phyloP scores from a whole-genome alignment of 2,329 filamentous ascomycete genomes.

The Tolypocladium paradoxum region DNA sequence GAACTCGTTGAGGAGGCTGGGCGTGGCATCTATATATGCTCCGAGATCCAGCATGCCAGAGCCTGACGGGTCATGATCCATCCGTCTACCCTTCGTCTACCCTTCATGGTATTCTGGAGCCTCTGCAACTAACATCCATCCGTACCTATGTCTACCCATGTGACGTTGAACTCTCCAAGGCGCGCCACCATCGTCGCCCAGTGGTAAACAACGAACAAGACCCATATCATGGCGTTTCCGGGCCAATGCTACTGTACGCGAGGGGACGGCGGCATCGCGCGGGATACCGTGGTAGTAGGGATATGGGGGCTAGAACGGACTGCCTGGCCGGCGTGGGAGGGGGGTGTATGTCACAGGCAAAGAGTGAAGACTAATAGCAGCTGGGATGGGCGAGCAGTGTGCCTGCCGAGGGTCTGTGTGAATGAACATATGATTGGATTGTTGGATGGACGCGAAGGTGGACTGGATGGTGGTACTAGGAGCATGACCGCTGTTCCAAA shows the following conservation, averaged over 20 bases:
- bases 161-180: background rate
- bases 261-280: background rate
- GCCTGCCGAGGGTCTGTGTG: no score
- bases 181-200: background rate
- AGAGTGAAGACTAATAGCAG: background rate
- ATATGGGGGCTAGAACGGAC: background rate
- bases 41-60: background rate
- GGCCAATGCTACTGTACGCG: background rate
- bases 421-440: no score
- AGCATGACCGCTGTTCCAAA: no score
- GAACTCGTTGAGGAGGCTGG: background rate
- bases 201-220: background rate
- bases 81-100: background rate
- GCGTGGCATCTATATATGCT: background rate
- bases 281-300: background rate
- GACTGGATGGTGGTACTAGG: no score
- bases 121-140: background rate
- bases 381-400: no score
- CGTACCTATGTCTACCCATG: background rate
- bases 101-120: no score
- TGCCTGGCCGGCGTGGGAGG: background rate
- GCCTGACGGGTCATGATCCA: background rate
- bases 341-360: background rate
- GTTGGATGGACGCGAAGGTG: no score
- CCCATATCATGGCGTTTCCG: background rate